Evolutionary conservation across 352 stramenopile genomes (phyloP), one percentile per base, ranked within the genome.

Genomic region (Globisporangium carolinianum): DNA sequence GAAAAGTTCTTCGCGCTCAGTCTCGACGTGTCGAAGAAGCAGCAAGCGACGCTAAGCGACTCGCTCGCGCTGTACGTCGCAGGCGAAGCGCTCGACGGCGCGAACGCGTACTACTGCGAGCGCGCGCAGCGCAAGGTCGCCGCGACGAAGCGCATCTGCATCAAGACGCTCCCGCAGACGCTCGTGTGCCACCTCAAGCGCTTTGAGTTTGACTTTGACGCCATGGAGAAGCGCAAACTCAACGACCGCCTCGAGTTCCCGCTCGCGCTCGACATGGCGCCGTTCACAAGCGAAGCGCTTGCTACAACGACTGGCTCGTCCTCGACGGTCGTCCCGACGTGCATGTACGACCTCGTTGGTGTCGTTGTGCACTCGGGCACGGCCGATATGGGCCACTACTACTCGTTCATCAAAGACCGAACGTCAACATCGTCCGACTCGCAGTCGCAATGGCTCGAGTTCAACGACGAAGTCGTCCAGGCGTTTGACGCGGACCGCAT

Each of bases 311-410:
- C 35, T 8, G 18, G 2, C 47, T 36, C 17, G 1, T 38, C 2
- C 1, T 24, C 38, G 11, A 50, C 54, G 45, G 57, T 49, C 24
- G 24, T 24, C 24, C 24, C 24, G 1, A 24, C 24, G 24, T 24
- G 24, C 5, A 71, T 92, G 72, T 98, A 98, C 60, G 78, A 96
- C 18, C 79, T 98, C 6, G 78, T 88, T 6, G 93, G 93, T 8
- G 76, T 98, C 14, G 87, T 98, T 15, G 89, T 98, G 5, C 94
- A 98, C 65, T 96, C 82, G 0, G 93, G 94, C 1, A 97, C 88
- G 17, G 79, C 86, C 0, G 87, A 98, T 55, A 95, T 81, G 51
- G 94, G 94, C 0, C 94, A 98, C 74, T 98, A 98, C 63, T 98
- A 98, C 65, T 96, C 83, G 18, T 97, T 96, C 69, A 89, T 98